Evolutionary conservation across 164 flowering plant species (phyloP).

Genomic region (Euptelea pleiosperma): DNA sequence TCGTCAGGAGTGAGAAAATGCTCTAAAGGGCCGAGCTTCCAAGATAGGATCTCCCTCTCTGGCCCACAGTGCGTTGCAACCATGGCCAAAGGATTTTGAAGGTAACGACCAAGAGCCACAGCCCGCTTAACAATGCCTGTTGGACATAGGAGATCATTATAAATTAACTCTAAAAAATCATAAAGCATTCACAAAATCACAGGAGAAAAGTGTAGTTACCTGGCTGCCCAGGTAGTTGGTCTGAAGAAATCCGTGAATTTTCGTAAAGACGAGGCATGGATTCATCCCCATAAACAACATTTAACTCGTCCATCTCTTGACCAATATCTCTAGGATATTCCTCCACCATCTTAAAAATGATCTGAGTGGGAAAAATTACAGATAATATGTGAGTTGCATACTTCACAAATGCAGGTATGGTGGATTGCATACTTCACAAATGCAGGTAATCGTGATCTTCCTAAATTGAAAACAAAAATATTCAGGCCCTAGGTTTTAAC

Average conservation of each 20-base stretch:
- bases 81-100: constrained; percentile 97
- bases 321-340: constrained; percentile 85
- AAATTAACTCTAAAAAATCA: neutral
- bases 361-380: constrained; percentile 33
- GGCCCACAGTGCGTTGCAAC: constrained; percentile 95
- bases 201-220: constrained; percentile 37
- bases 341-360: constrained; percentile 85
- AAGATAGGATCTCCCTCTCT: constrained; percentile 80
- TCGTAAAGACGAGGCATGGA: constrained; percentile 87
- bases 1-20: constrained; percentile 84
- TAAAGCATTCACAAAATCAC: neutral
- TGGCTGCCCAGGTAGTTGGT: constrained; percentile 75
- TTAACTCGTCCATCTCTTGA: constrained; percentile 71
- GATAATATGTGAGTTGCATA: too few species aligned
- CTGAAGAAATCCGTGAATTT: constrained; percentile 79
- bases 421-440: too few species aligned
- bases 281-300: constrained; percentile 86
- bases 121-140: constrained; percentile 92
- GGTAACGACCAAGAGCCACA: constrained; percentile 91
- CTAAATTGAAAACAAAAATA: too few species aligned
- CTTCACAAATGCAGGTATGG: neutral
- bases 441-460: neutral
- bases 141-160: constrained; percentile 9
- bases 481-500: too few species aligned
- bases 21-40: constrained; percentile 73